Evolutionary conservation across 2,329 filamentous ascomycete genomes (phyloP).

Genomic region (Xylariomycetidae sp.): DNA sequence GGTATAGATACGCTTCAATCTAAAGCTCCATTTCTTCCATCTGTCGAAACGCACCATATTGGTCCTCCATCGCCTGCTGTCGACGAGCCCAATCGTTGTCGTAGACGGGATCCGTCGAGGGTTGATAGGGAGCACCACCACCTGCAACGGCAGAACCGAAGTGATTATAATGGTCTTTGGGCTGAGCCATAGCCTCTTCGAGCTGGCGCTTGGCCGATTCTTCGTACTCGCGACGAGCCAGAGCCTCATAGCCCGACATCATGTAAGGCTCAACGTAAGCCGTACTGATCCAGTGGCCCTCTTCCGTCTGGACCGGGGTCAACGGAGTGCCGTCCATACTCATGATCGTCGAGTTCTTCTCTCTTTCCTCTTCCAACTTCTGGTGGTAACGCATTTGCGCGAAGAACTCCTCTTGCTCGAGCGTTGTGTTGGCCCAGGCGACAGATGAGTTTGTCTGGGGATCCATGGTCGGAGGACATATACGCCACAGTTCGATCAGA

Average conservation of each 20-base stretch:
- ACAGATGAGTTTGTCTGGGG: conserved; percentile 48
- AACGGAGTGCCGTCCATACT: conserved; percentile 51
- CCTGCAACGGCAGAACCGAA: conserved; percentile 36
- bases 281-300: conserved; percentile 47
- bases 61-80: conserved; percentile 60
- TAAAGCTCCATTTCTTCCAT: conserved; percentile 26
- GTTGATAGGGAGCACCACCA: conserved; percentile 41
- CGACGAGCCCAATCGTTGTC: conserved; percentile 41
- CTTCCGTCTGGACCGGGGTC: conserved; percentile 45
- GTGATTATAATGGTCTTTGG: conserved; percentile 40
- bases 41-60: conserved; percentile 61
- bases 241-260: conserved; percentile 70
- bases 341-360: conserved; percentile 37
- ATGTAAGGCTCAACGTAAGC: conserved; percentile 73
- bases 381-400: conserved; percentile 58
- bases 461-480: conserved; percentile 65
- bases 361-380: conserved; percentile 37
- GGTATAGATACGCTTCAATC: too few species aligned
- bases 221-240: conserved; percentile 62
- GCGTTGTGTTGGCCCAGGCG: conserved; percentile 47
- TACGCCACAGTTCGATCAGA: conserved; percentile 80
- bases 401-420: conserved; percentile 56
- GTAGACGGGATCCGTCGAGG: conserved; percentile 68
- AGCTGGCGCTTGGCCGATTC: conserved; percentile 36
- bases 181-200: conserved; percentile 24